Conservation (phyloP, 1,284 basidiomycete species). For the Salmacisia buchloeana region DNA sequence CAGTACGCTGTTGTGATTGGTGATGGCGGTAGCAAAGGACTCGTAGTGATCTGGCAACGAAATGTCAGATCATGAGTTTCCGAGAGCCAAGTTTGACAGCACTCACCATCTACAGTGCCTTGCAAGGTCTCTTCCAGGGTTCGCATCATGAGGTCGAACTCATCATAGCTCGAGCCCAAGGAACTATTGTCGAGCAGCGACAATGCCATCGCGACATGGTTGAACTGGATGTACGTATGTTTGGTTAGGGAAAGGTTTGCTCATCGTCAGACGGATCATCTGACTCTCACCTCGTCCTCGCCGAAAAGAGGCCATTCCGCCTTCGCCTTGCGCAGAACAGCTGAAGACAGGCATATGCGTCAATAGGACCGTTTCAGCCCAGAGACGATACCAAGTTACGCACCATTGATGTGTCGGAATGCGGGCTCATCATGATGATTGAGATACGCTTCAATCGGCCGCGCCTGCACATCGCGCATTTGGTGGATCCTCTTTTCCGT, state of each 20-base stretch:
- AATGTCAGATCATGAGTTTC: not conserved
- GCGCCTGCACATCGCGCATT: slow-evolving; percentile 19
- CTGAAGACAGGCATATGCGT: not conserved
- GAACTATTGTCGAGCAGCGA: slow-evolving; percentile 44
- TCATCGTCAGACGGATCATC: not conserved
- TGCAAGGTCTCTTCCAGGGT: slow-evolving; percentile 42
- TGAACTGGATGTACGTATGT: no score
- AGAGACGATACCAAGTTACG: not conserved
- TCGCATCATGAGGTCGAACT: slow-evolving; percentile 39
- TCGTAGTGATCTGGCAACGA: slow-evolving; percentile 38
- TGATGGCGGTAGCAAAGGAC: slow-evolving; percentile 49
- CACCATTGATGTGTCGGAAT: slow-evolving; percentile 39
- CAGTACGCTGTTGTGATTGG: slow-evolving; percentile 44
- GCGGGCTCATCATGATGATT: slow-evolving; percentile 27
- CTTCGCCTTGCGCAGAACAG: slow-evolving; percentile 47
- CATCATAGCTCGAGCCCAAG: slow-evolving; percentile 29
- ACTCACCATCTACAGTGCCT: slow-evolving; percentile 39
- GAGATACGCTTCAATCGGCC: slow-evolving; percentile 30
- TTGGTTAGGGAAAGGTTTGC: not conserved
- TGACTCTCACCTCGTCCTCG: slow-evolving; percentile 25
- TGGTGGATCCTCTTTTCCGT: slow-evolving; percentile 35
- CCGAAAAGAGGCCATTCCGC: slow-evolving; percentile 44
- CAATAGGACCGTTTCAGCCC: not conserved
- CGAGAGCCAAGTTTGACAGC: not conserved
- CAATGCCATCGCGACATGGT: slow-evolving; percentile 38